Evolutionary conservation across 176 grass and related monocot species (phyloP).

Genomic region (Luzula sylvatica): DNA sequence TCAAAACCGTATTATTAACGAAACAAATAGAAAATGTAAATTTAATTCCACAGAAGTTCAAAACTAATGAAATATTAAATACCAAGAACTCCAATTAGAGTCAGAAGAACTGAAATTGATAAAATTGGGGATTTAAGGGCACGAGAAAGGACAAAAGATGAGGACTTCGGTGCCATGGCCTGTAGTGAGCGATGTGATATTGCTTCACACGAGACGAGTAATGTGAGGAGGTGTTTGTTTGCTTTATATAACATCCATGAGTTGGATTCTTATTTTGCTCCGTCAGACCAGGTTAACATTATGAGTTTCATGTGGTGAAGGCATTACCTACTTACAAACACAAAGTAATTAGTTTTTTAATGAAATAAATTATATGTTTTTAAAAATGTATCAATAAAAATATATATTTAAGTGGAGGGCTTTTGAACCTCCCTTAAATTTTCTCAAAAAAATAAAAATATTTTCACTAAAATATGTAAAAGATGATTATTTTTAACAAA

Average conservation of each 20-base stretch:
- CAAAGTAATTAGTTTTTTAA: too few species aligned
- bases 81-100: constrained; percentile 20
- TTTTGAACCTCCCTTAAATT: too few species aligned
- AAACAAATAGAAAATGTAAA: background rate
- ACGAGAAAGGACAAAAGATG: constrained; percentile 11
- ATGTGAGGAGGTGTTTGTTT: constrained; percentile 14
- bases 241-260: constrained; percentile 15
- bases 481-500: too few species aligned
- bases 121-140: constrained; percentile 1
- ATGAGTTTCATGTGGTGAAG: too few species aligned
- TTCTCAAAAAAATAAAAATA: too few species aligned
- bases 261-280: background rate
- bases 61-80: background rate
- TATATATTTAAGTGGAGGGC: too few species aligned
- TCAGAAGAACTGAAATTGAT: constrained; percentile 8
- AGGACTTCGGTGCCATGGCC: constrained; percentile 23
- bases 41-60: background rate
- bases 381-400: too few species aligned
- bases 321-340: too few species aligned
- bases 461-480: too few species aligned
- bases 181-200: constrained; percentile 6
- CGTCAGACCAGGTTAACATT: background rate
- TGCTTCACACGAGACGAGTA: background rate
- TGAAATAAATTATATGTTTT: too few species aligned
- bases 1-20: background rate